phyloP scores from a whole-genome alignment of 2,329 filamentous ascomycete genomes.

The Cladophialophora chaetospira region DNA sequence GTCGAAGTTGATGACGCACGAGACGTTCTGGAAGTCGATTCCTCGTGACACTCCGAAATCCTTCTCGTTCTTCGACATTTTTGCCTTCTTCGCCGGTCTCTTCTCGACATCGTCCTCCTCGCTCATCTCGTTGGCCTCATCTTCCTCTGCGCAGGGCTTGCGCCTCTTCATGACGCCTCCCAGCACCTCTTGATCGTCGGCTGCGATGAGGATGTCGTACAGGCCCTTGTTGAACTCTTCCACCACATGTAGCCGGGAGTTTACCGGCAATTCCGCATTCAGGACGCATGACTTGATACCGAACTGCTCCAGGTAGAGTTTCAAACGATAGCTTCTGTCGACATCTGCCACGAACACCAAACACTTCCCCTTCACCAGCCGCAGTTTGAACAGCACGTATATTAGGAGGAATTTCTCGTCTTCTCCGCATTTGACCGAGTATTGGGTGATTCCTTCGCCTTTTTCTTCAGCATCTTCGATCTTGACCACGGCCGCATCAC shows the following conservation, averaged over 20 bases:
- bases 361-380: conserved; percentile 89
- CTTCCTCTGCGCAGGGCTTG: conserved; percentile 35
- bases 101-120: conserved; percentile 43
- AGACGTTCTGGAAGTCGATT: conserved; percentile 95
- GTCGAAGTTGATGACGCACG: conserved; percentile 95
- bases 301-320: conserved; percentile 95
- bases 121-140: conserved; percentile 39
- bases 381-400: conserved; percentile 93
- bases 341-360: conserved; percentile 84
- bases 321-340: conserved; percentile 86
- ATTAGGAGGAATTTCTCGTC: conserved; percentile 94
- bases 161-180: conserved; percentile 49
- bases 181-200: conserved; percentile 84
- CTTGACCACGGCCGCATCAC: conserved; percentile 75
- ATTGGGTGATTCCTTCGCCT: conserved; percentile 78
- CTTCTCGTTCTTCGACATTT: conserved; percentile 71
- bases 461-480: conserved; percentile 80
- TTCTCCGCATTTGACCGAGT: conserved; percentile 85
- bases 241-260: conserved; percentile 89
- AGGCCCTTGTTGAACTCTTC: conserved; percentile 96
- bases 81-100: conserved; percentile 60
- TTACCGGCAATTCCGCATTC: conserved; percentile 92
- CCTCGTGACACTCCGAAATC: conserved; percentile 96
- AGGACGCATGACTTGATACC: conserved; percentile 90
- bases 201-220: conserved; percentile 97